A percentile compares a stretch with the other conserved stretches of the same genome.
Evolutionary conservation across 1,139 yeast genomes (phyloP).

Genomic region (Hyphopichia fennica): DNA sequence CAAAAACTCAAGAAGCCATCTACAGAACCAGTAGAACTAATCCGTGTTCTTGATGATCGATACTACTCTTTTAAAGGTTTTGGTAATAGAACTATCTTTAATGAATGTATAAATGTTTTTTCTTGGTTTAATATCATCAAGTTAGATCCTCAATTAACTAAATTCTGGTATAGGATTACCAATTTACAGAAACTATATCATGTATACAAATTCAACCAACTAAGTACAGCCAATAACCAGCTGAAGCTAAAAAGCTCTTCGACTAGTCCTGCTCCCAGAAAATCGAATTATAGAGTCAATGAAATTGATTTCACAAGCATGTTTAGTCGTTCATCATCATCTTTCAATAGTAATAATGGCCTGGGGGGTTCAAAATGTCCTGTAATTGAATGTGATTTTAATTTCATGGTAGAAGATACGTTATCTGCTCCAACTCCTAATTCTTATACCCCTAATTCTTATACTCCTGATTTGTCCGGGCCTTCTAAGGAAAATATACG

Average conservation of each 20-base stretch:
- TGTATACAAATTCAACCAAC: slow-evolving; percentile 31
- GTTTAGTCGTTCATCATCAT: slow-evolving; percentile 5
- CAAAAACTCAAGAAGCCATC: slow-evolving; percentile 15
- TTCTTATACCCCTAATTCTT: neutral
- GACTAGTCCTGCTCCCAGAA: slow-evolving; percentile 8
- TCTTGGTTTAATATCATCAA: slow-evolving; percentile 43
- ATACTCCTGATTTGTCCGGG: neutral
- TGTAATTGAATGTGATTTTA: slow-evolving; percentile 43
- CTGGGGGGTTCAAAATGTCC: slow-evolving; percentile 29
- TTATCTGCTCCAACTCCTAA: neutral
- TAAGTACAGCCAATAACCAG: slow-evolving; percentile 4
- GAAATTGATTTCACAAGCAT: slow-evolving; percentile 31
- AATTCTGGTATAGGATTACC: slow-evolving; percentile 43
- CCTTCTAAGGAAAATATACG: neutral
- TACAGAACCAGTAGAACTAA: neutral
- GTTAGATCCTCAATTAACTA: slow-evolving; percentile 43
- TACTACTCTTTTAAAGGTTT: neutral
- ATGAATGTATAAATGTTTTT: slow-evolving; percentile 16
- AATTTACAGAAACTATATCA: slow-evolving; percentile 44
- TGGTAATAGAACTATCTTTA: neutral
- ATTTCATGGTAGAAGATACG: slow-evolving; percentile 32
- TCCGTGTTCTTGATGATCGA: neutral
- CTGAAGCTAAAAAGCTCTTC: neutral
- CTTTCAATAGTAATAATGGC: neutral
- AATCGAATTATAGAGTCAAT: slow-evolving; percentile 12